Conservation (phyloP, 345 rosid genomes). For the Raphanus raphanistrum region DNA sequence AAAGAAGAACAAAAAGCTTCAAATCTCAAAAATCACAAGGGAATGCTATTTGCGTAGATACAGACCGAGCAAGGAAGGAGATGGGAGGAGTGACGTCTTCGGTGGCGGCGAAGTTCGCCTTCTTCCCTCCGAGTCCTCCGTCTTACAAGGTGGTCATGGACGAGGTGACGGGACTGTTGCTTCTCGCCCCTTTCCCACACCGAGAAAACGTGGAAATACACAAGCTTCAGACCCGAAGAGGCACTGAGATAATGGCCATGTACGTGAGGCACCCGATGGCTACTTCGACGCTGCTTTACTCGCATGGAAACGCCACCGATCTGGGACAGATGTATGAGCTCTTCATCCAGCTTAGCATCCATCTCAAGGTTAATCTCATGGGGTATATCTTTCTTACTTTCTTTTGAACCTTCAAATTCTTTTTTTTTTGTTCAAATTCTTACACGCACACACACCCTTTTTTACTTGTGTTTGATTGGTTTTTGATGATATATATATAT, state of each 20-base stretch:
- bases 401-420: not conserved
- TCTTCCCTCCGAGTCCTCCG: conserved; percentile 83
- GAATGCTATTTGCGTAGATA: conserved; percentile 11
- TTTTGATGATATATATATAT: not conserved
- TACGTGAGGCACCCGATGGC: conserved; percentile 90
- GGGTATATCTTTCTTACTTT: conserved; percentile 47
- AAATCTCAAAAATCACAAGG: conserved; percentile 20
- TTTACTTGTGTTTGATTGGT: not conserved
- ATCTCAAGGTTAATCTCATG: conserved; percentile 88
- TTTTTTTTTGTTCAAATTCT: not conserved
- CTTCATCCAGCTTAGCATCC: conserved; percentile 90
- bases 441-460: not conserved
- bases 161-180: conserved; percentile 74
- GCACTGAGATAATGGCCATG: conserved; percentile 78
- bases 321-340: conserved; percentile 99
- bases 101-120: conserved; percentile 97
- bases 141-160: conserved; percentile 77
- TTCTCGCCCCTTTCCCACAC: conserved; percentile 79
- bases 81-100: conserved; percentile 98
- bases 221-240: conserved; percentile 71
- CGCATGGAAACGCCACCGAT: conserved; percentile 99
- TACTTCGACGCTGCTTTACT: conserved; percentile 79
- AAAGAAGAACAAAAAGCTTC: conserved; percentile 26
- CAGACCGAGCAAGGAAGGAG: conserved; percentile 7
- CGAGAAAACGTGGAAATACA: conserved; percentile 89